These are phyloP conservation scores for Vigna angularis DNA, from an alignment of 306 rosid species.

Conservation along the genomic window DNA sequence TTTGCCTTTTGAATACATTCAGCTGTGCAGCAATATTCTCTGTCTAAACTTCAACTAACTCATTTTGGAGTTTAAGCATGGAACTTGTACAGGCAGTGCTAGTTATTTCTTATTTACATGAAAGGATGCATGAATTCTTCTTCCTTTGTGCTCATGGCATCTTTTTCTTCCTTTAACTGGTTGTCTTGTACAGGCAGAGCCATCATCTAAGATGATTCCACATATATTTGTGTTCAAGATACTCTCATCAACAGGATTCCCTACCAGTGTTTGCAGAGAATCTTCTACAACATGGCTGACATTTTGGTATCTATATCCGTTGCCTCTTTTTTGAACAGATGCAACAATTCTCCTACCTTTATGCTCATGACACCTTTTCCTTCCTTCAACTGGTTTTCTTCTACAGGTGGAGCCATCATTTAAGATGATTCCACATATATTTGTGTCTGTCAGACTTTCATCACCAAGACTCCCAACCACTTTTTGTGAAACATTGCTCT, in stretches of 20 bases:
- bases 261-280: slow-evolving; percentile 29
- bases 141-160: slow-evolving; percentile 83
- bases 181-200: slow-evolving; percentile 62
- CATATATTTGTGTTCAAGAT: slow-evolving; percentile 49
- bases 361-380: slow-evolving; percentile 79
- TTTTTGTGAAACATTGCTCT: slow-evolving; percentile 26
- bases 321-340: slow-evolving; percentile 18
- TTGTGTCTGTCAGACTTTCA: slow-evolving; percentile 37
- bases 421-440: slow-evolving; percentile 68
- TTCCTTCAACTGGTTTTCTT: slow-evolving; percentile 59
- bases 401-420: slow-evolving; percentile 69
- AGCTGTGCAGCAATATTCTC: slow-evolving; percentile 9
- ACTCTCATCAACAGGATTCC: slow-evolving; percentile 41
- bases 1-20: slow-evolving; percentile 23
- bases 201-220: slow-evolving; percentile 69
- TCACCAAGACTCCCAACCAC: slow-evolving; percentile 35
- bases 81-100: slow-evolving; percentile 7
- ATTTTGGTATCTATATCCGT: slow-evolving; percentile 41
- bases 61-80: slow-evolving; percentile 12
- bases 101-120: slow-evolving; percentile 33
- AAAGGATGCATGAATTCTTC: slow-evolving; percentile 49
- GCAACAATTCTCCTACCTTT: slow-evolving; percentile 65
- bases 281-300: slow-evolving; percentile 33
- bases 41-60: slow-evolving; percentile 19
- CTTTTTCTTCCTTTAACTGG: slow-evolving; percentile 76